A percentile compares a stretch with the other conserved stretches of the same genome.
phyloP scores from a whole-genome alignment of 179 eudicot species.

The Beta lomatogona region DNA sequence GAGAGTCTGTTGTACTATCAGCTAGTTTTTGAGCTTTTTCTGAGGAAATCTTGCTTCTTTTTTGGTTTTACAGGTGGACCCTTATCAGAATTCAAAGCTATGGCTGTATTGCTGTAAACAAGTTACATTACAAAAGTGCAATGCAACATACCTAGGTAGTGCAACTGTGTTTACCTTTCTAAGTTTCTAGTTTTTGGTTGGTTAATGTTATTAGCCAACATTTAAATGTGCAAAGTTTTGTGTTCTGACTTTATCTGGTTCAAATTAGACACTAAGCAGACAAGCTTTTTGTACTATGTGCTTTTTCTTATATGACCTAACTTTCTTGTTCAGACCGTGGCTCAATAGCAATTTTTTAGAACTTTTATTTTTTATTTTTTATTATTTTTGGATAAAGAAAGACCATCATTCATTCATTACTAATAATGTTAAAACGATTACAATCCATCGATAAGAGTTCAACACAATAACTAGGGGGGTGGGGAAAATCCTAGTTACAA shows the following conservation, averaged over 20 bases:
- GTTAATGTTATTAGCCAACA: background rate
- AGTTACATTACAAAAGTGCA: background rate
- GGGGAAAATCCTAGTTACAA: too few species aligned
- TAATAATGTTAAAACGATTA: too few species aligned
- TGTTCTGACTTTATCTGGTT: background rate
- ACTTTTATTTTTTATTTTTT: too few species aligned
- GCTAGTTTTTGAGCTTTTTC: constrained; percentile 1
- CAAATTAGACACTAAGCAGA: background rate
- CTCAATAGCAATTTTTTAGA: too few species aligned
- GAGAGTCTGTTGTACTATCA: background rate
- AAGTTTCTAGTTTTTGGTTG: background rate
- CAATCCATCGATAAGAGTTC: too few species aligned
- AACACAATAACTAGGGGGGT: too few species aligned
- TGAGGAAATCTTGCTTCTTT: background rate
- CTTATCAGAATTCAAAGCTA: too few species aligned
- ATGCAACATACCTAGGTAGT: constrained; percentile 4
- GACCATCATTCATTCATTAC: too few species aligned
- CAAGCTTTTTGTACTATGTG: background rate
- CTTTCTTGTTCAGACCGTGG: too few species aligned
- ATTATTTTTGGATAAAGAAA: too few species aligned
- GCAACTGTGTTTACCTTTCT: background rate
- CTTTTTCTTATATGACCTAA: too few species aligned
- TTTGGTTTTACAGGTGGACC: background rate
- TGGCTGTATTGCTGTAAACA: background rate
- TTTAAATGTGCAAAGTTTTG: background rate